Percentiles rank a stretch among this genome's conserved stretches.
Conservation (phyloP, 768 basidiomycete genomes). For the Candolleomyces efflorescens region DNA sequence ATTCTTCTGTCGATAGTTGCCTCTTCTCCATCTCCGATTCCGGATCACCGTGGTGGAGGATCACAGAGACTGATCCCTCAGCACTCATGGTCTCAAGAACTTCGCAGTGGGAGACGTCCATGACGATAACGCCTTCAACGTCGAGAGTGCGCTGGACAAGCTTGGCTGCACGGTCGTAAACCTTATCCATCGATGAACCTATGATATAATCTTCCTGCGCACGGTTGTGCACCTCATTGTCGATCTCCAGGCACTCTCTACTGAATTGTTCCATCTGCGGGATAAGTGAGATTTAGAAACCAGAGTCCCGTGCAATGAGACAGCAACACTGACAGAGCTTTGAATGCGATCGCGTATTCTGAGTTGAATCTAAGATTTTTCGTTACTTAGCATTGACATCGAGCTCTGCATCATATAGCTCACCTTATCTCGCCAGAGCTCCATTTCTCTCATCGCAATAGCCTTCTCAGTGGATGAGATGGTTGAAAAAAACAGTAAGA, state of each 20-base stretch:
- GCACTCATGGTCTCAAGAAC: slow-evolving; percentile 65
- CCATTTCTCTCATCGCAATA: slow-evolving; percentile 92
- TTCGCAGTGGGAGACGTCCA: slow-evolving; percentile 91
- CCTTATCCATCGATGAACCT: slow-evolving; percentile 69
- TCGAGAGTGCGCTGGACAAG: slow-evolving; percentile 88
- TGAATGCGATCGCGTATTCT: slow-evolving; percentile 90
- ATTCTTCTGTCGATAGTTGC: slow-evolving; percentile 66
- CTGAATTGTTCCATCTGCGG: slow-evolving; percentile 91
- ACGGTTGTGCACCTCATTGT: slow-evolving; percentile 45
- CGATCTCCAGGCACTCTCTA: slow-evolving; percentile 90
- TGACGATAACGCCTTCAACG: slow-evolving; percentile 86
- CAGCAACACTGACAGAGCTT: slow-evolving; percentile 55
- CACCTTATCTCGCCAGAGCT: slow-evolving; percentile 92
- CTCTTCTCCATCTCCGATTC: slow-evolving; percentile 47
- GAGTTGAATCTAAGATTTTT: slow-evolving; percentile 64
- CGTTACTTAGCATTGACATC: not conserved
- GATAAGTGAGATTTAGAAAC: not conserved
- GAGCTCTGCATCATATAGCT: not conserved
- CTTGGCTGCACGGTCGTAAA: slow-evolving; percentile 87
- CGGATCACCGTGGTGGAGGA: slow-evolving; percentile 65
- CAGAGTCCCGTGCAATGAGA: not conserved
- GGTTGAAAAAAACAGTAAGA: not conserved
- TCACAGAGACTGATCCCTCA: slow-evolving; percentile 63
- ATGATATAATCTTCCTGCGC: slow-evolving; percentile 31
- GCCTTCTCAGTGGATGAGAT: slow-evolving; percentile 41